Evolutionary conservation across 345 rosid species (phyloP).

Genomic region (Durio zibethinus): DNA sequence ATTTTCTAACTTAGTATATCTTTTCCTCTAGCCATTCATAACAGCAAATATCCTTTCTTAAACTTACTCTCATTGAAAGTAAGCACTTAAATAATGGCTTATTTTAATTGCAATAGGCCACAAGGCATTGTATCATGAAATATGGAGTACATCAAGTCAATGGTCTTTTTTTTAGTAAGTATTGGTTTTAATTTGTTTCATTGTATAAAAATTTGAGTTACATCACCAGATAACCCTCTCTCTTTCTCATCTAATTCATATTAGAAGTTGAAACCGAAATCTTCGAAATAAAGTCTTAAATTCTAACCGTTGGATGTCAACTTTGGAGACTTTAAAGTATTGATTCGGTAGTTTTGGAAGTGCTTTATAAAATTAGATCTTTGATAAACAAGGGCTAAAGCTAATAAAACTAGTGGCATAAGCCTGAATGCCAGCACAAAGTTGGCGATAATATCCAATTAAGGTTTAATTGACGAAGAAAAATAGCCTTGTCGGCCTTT

Average conservation of each 20-base stretch:
- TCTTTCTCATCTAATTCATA: too few species aligned
- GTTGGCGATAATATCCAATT: conserved; percentile 27
- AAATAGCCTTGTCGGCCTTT: not conserved
- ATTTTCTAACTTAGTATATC: not conserved
- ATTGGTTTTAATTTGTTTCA: too few species aligned
- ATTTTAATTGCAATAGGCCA: too few species aligned
- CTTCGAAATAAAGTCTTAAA: not conserved
- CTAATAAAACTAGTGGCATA: not conserved
- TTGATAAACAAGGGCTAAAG: not conserved
- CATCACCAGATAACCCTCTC: too few species aligned
- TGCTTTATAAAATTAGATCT: not conserved
- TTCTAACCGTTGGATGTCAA: not conserved
- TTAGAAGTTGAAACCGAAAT: not conserved
- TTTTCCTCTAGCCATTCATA: not conserved
- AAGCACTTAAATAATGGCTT: not conserved
- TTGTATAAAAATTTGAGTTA: too few species aligned
- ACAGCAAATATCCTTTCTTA: not conserved
- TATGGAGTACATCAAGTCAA: not conserved
- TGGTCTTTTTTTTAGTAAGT: not conserved
- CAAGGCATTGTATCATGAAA: too few species aligned
- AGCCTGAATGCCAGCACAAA: not conserved
- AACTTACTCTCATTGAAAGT: not conserved
- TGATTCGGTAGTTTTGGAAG: not conserved
- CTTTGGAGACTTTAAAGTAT: not conserved
- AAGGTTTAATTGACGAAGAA: conserved; percentile 24